phyloP scores from a whole-genome alignment of 2,329 filamentous ascomycete species.

The Alternaria ventricosa region DNA sequence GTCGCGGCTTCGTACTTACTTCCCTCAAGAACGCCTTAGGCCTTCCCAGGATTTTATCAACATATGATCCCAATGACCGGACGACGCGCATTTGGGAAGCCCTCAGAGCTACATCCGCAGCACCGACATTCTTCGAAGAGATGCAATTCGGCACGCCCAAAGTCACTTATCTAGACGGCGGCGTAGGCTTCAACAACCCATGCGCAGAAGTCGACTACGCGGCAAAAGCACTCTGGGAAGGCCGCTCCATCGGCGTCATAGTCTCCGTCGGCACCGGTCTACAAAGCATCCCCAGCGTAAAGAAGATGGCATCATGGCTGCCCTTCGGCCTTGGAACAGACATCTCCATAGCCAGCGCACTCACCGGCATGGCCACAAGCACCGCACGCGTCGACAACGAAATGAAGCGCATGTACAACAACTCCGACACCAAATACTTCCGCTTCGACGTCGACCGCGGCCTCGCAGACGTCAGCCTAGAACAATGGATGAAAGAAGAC shows the following conservation, averaged over 20 bases:
- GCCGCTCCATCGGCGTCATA: slow-evolving; percentile 48
- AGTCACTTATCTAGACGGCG: slow-evolving; percentile 58
- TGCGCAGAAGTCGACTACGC: slow-evolving; percentile 59
- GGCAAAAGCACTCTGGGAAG: slow-evolving; percentile 49
- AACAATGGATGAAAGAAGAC: slow-evolving; percentile 52
- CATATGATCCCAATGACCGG: slow-evolving; percentile 50
- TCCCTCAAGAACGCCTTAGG: slow-evolving; percentile 49
- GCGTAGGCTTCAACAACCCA: slow-evolving; percentile 59
- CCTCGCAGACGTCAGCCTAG: slow-evolving; percentile 46
- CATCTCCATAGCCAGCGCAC: slow-evolving; percentile 45
- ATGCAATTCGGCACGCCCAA: slow-evolving; percentile 58
- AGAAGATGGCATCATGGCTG: slow-evolving; percentile 47
- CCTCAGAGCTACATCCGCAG: slow-evolving; percentile 58
- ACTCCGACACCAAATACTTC: slow-evolving; percentile 45
- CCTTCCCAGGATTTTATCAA: slow-evolving; percentile 45
- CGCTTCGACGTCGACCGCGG: slow-evolving; percentile 51
- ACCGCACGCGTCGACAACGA: slow-evolving; percentile 51
- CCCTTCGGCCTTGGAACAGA: slow-evolving; percentile 50
- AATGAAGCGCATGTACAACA: slow-evolving; percentile 51
- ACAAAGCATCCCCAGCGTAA: slow-evolving; percentile 48
- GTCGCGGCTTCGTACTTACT: slow-evolving; percentile 49
- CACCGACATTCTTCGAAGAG: slow-evolving; percentile 59
- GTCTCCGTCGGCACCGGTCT: slow-evolving; percentile 49
- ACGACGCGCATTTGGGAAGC: slow-evolving; percentile 57
- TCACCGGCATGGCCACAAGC: slow-evolving; percentile 48